phyloP scores from a whole-genome alignment of 2,329 filamentous ascomycete species.

The Talaromyces sp. region DNA sequence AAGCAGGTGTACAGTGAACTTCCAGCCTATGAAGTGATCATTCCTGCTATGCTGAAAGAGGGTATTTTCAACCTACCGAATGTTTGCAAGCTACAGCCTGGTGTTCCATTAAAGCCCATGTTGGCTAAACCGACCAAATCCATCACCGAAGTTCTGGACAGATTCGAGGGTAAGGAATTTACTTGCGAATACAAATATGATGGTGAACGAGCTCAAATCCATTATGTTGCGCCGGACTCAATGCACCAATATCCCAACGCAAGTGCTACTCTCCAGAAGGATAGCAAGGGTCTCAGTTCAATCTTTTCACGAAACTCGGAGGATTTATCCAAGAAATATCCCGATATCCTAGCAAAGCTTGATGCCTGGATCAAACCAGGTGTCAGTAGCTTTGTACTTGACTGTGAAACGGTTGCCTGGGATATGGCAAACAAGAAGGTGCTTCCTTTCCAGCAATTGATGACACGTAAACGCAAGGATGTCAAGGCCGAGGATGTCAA shows the following conservation, averaged over 20 bases:
- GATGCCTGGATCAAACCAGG: conserved; percentile 83
- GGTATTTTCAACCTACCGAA: conserved; percentile 80
- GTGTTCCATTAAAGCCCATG: conserved; percentile 96
- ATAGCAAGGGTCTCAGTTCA: conserved; percentile 69
- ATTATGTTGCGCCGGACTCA: conserved; percentile 84
- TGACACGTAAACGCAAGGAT: conserved; percentile 97
- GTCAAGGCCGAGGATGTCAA: conserved; percentile 94
- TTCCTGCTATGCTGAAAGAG: conserved; percentile 81
- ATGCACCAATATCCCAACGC: conserved; percentile 64
- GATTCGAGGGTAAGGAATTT: conserved; percentile 91
- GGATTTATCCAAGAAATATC: conserved; percentile 95
- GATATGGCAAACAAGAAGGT: conserved; percentile 94
- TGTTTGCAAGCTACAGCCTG: conserved; percentile 85
- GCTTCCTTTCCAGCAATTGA: conserved; percentile 92
- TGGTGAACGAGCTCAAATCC: conserved; percentile 95
- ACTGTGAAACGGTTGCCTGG: conserved; percentile 97
- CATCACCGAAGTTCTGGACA: conserved; percentile 93
- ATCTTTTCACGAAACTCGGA: conserved; percentile 98
- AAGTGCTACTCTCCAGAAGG: conserved; percentile 61
- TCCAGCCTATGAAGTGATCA: conserved; percentile 90
- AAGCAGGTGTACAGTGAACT: conserved; percentile 93
- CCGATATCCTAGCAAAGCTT: conserved; percentile 86
- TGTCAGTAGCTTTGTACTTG: conserved; percentile 94
- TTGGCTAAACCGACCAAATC: conserved; percentile 97
- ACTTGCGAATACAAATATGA: conserved; percentile 99